Conservation (phyloP, 106 monocot species). For the Allium sativum region DNA sequence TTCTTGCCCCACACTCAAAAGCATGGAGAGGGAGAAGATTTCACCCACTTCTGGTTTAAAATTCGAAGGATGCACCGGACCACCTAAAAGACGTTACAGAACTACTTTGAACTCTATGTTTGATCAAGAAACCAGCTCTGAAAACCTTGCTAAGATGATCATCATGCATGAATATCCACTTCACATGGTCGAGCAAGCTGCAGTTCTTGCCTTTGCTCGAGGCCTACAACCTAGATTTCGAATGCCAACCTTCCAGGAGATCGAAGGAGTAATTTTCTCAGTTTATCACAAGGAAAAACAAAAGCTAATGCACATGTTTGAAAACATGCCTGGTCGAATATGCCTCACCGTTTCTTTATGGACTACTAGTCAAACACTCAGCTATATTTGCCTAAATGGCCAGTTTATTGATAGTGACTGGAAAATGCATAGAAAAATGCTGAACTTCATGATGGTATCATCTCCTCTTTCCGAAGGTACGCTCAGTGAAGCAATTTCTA, state of each 20-base stretch:
- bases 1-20: constrained; percentile 71
- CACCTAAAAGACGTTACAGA: constrained; percentile 63
- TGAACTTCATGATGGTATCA: constrained; percentile 82
- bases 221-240: constrained; percentile 77
- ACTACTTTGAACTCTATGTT: constrained; percentile 26
- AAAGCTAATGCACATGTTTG: constrained; percentile 36
- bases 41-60: constrained; percentile 27
- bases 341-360: constrained; percentile 67
- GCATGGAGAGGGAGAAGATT: constrained; percentile 41
- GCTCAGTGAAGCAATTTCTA: constrained; percentile 66
- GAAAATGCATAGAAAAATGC: constrained; percentile 62
- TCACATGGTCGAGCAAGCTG: constrained; percentile 67
- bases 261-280: constrained; percentile 52
- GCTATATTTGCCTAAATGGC: constrained; percentile 67
- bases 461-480: constrained; percentile 85
- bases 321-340: constrained; percentile 52
- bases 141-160: constrained; percentile 79
- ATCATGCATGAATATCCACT: constrained; percentile 86
- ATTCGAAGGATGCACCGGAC: constrained; percentile 34
- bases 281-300: constrained; percentile 69
- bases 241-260: constrained; percentile 31
- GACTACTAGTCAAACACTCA: constrained; percentile 83
- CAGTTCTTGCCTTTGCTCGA: constrained; percentile 56
- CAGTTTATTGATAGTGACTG: constrained; percentile 75
- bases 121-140: constrained; percentile 56